These are phyloP conservation scores for Heliamphora pulchella DNA, from an alignment of 179 eudicot genomes.

Conservation along the genomic window DNA sequence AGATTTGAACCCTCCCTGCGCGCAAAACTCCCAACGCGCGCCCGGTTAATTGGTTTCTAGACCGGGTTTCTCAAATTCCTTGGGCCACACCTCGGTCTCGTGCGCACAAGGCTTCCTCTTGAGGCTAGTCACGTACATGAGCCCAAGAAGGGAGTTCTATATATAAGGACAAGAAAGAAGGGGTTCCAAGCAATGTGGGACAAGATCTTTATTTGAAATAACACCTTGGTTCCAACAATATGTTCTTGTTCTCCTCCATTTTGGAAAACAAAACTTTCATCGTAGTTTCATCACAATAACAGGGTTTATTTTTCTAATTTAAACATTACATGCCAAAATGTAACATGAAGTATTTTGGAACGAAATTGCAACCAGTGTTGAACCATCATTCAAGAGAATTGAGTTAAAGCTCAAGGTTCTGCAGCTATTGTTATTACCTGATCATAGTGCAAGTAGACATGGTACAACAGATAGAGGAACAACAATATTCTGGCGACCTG, in stretches of 20 bases:
- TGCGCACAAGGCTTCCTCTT: too few relatives aligned
- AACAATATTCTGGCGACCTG: constrained; percentile 79
- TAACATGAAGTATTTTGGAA: background rate
- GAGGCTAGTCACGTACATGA: too few relatives aligned
- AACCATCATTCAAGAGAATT: background rate
- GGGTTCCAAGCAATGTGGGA: too few relatives aligned
- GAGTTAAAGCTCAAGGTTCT: background rate
- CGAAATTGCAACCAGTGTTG: background rate
- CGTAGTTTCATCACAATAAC: background rate
- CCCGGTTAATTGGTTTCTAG: too few relatives aligned
- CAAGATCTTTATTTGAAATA: too few relatives aligned
- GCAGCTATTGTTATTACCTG: constrained; percentile 38
- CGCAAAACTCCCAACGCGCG: too few relatives aligned
- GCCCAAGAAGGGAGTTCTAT: too few relatives aligned
- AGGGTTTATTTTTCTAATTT: background rate
- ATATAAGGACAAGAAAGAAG: too few relatives aligned
- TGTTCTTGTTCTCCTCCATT: background rate
- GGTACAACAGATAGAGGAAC: constrained; percentile 59
- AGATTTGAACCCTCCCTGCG: too few relatives aligned
- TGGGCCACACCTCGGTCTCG: too few relatives aligned
- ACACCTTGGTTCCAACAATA: too few relatives aligned
- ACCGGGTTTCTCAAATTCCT: too few relatives aligned
- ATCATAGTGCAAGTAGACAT: constrained; percentile 49
- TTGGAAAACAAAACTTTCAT: background rate
- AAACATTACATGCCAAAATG: background rate